Evolutionary conservation across 495 filamentous ascomycete genomes (phyloP), one percentile per base, ranked within the genome.

Genomic region (Penicillium arizonense): DNA sequence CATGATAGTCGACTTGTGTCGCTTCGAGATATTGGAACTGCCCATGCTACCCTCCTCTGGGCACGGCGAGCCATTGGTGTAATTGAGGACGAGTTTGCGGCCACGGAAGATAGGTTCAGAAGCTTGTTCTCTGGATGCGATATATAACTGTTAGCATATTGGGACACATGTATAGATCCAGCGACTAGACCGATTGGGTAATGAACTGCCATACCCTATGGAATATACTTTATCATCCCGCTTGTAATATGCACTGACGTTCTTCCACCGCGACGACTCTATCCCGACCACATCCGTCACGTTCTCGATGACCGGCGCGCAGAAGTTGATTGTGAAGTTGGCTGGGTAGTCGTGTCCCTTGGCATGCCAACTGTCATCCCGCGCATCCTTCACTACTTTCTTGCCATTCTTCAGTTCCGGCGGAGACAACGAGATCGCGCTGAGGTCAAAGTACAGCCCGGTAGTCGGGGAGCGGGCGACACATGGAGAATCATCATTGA

Each of bases 281-380:
- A 97, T 70, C 0, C 85, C 89, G 13, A 83, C 80, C 6, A 91
- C 86, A 57, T 91, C 78, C 20, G 85, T 78, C 16, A 93, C 68
- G 26, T 80, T 69, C 57, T 95, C 89, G 30, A 97, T 81, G 20
- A 96, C 90, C 1, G 91, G 81, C 39, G 81, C 86, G 70, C 95
- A 99, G 58, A 99, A 86, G 63, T 99, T 99, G 48, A 99, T 64
- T 1, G 91, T 97, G 65, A 99, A 97, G 71, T 97, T 97, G 12
- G 86, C 82, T 21, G 78, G 78, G 63, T 95, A 91, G 66, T 96
- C 92, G 58, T 87, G 89, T 21, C 95, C 95, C 53, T 78, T 83
- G 8, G 89, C 88, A 40, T 84, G 75, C 85, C 92, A 97, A 77
- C 91, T 91, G 35, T 83, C 73, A n/a, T 77, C 75, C 54, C 84